These are phyloP conservation scores for Scytalidium sp. DNA, from an alignment of 2,329 filamentous ascomycete species.

Conservation along the genomic window DNA sequence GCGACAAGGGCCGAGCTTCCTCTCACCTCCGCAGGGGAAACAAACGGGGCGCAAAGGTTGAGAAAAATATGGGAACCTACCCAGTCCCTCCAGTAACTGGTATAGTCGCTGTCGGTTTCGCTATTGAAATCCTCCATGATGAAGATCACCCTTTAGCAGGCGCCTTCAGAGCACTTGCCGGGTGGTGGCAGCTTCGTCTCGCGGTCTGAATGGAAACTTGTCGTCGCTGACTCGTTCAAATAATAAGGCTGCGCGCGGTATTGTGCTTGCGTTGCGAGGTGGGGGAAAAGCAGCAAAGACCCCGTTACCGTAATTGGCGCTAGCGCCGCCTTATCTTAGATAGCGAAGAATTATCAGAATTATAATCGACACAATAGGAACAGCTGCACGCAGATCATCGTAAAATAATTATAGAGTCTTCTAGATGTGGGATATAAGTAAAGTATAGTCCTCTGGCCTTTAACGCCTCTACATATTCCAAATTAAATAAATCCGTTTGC, in stretches of 20 bases:
- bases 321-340: not conserved
- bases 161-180: constrained; percentile 25
- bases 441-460: too few relatives aligned
- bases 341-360: too few relatives aligned
- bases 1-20: not conserved
- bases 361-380: too few relatives aligned
- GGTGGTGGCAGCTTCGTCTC: constrained; percentile 16
- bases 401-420: not conserved
- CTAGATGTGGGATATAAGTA: too few relatives aligned
- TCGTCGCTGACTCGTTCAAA: not conserved
- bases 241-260: not conserved
- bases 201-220: not conserved
- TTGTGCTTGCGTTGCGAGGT: not conserved
- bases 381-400: too few relatives aligned
- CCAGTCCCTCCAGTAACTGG: constrained; percentile 99
- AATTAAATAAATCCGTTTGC: not conserved
- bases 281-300: not conserved
- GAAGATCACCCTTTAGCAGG: constrained; percentile 20
- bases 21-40: not conserved
- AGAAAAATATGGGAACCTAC: constrained; percentile 54
- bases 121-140: constrained; percentile 96
- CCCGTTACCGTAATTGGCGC: not conserved
- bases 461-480: not conserved
- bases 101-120: constrained; percentile 98
- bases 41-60: not conserved